A percentile compares a stretch with the other conserved stretches of the same genome.
These are phyloP conservation scores for Pythium rishiriense DNA, from an alignment of 352 stramenopile genomes.

Conservation along the genomic window DNA sequence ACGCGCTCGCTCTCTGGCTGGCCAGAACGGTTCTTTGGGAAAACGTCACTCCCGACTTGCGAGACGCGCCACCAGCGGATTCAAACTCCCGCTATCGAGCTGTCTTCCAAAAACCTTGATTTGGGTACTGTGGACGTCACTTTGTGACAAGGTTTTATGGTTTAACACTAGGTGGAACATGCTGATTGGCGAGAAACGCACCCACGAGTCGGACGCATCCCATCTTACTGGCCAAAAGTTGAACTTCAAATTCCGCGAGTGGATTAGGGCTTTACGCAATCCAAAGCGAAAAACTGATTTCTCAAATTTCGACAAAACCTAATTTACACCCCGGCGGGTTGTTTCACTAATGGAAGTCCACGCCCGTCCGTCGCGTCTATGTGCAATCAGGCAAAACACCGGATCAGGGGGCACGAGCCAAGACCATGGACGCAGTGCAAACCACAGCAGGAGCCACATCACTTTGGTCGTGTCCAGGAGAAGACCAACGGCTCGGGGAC, in stretches of 20 bases:
- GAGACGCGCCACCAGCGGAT: constrained; percentile 4
- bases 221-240: constrained; percentile 15
- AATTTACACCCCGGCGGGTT: too few species aligned
- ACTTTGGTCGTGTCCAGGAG: too few species aligned
- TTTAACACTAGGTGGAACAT: not conserved
- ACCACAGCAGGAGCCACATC: too few species aligned
- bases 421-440: too few species aligned
- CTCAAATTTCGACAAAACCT: not conserved
- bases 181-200: not conserved
- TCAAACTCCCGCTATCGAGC: constrained; percentile 6
- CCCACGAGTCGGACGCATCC: not conserved
- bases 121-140: not conserved
- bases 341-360: not conserved
- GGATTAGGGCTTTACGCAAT: not conserved
- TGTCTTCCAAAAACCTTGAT: constrained; percentile 1
- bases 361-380: not conserved
- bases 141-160: constrained; percentile 1
- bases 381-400: not conserved
- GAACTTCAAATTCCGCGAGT: constrained; percentile 12
- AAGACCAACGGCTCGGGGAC: too few species aligned
- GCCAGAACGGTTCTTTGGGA: not conserved
- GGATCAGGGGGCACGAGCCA: too few species aligned
- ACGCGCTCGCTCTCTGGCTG: not conserved
- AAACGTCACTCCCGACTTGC: not conserved
- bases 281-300: not conserved